Conservation (phyloP, 139 green algal species). For the Closterium sp. region DNA sequence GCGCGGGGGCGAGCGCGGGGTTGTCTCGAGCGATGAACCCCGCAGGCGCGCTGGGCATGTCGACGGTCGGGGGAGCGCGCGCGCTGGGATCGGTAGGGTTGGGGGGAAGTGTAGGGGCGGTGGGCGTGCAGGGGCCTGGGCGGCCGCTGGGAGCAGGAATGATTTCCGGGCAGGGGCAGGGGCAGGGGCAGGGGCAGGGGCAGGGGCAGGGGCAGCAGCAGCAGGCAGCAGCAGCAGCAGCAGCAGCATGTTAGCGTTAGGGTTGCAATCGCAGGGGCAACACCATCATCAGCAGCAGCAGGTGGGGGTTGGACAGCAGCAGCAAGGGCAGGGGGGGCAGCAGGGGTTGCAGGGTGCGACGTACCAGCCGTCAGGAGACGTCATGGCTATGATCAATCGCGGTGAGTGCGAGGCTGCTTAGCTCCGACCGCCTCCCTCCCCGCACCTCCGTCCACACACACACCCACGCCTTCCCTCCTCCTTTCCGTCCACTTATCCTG, state of each 20-base stretch:
- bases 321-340: not conserved
- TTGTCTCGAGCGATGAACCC: slow-evolving; percentile 30
- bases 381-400: slow-evolving; percentile 49
- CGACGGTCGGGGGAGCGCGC: slow-evolving; percentile 29
- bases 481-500: no score
- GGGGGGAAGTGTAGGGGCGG: slow-evolving; percentile 5
- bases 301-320: not conserved
- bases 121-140: slow-evolving; percentile 38
- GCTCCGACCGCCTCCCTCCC: no score
- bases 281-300: slow-evolving; percentile 31
- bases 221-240: not conserved
- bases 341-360: not conserved
- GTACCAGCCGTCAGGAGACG: slow-evolving; percentile 32
- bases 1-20: not conserved
- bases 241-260: not conserved
- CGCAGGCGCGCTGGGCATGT: slow-evolving; percentile 35
- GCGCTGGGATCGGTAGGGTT: slow-evolving; percentile 27
- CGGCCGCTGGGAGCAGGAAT: slow-evolving; percentile 9
- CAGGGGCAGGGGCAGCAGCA: not conserved
- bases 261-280: slow-evolving; percentile 12
- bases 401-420: slow-evolving; percentile 18
- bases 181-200: not conserved
- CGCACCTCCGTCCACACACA: no score
- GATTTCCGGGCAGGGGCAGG: not conserved
- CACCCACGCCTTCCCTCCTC: no score